These are phyloP conservation scores for Cymodocea nodosa DNA, from an alignment of 116 monocot species.

Conservation along the genomic window DNA sequence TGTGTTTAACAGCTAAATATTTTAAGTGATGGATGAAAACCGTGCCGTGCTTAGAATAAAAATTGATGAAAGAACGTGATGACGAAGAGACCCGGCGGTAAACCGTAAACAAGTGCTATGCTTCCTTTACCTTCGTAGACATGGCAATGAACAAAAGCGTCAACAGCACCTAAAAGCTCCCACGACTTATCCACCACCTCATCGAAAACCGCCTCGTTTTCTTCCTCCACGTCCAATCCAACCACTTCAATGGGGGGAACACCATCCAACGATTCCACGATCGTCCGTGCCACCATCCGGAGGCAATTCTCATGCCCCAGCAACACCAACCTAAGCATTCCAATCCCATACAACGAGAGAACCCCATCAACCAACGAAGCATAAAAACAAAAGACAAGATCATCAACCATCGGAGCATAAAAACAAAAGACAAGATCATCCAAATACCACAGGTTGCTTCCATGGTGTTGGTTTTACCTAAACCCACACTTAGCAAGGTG, in stretches of 20 bases:
- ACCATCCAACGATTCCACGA: constrained; percentile 16
- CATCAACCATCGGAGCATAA: neutral
- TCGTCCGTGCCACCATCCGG: constrained; percentile 22
- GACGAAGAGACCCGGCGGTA: too few relatives aligned
- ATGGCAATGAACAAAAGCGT: constrained; percentile 78
- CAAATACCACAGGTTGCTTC: neutral
- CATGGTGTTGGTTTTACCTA: constrained; percentile 20
- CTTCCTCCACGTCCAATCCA: constrained; percentile 51
- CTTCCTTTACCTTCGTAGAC: constrained; percentile 61
- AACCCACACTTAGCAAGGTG: constrained; percentile 46
- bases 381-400: neutral
- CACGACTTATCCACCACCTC: constrained; percentile 54
- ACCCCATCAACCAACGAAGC: neutral
- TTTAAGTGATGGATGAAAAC: too few relatives aligned
- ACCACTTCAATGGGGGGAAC: constrained; percentile 34
- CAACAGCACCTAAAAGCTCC: constrained; percentile 40
- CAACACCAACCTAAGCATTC: constrained; percentile 47
- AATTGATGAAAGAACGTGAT: too few relatives aligned
- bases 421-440: neutral
- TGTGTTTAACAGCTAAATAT: too few relatives aligned
- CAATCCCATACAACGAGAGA: neutral
- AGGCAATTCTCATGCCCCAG: constrained; percentile 57
- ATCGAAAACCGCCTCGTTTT: constrained; percentile 49
- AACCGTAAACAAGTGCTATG: too few relatives aligned
- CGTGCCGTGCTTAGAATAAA: too few relatives aligned